Conservation (phyloP, 192 early-diverging fungal genomes). For the Spinellus fusiger region DNA sequence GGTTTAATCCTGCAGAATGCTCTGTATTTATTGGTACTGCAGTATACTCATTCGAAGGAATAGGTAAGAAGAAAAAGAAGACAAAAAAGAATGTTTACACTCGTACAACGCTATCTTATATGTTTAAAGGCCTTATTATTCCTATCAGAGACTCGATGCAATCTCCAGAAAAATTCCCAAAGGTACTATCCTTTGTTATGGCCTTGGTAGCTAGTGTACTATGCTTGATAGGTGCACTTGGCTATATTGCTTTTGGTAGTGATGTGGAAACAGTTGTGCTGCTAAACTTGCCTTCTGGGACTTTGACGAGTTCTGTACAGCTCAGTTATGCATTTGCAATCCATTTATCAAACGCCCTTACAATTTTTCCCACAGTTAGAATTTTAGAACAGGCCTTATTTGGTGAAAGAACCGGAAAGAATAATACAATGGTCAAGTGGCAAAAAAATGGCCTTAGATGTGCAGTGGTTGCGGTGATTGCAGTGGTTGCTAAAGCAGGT, state of each 20-base stretch:
- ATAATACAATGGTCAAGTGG: conserved; percentile 62
- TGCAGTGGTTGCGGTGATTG: conserved; percentile 52
- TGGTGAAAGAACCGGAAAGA: conserved; percentile 57
- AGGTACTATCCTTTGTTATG: conserved; percentile 65
- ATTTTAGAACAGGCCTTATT: conserved; percentile 77
- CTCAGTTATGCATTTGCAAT: conserved; percentile 83
- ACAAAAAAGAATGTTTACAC: background rate
- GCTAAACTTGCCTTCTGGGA: conserved; percentile 66
- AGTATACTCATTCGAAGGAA: conserved; percentile 80
- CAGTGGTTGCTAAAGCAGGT: conserved; percentile 62
- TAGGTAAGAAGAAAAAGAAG: conserved; percentile 29
- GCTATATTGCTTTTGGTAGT: conserved; percentile 78
- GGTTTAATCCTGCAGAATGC: conserved; percentile 74
- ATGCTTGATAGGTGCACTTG: conserved; percentile 63
- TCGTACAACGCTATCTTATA: background rate
- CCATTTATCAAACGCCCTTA: conserved; percentile 79
- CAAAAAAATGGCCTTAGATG: conserved; percentile 69
- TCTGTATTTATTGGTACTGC: conserved; percentile 89
- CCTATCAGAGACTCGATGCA: conserved; percentile 78
- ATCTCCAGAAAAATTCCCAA: conserved; percentile 69
- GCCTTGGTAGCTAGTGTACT: conserved; percentile 65
- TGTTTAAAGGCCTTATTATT: conserved; percentile 43
- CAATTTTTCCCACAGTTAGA: conserved; percentile 79
- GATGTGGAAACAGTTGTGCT: conserved; percentile 80
- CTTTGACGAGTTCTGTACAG: conserved; percentile 60